Evolutionary conservation across 257 asterid genomes (phyloP).

Genomic region (Solanum arcanum): DNA sequence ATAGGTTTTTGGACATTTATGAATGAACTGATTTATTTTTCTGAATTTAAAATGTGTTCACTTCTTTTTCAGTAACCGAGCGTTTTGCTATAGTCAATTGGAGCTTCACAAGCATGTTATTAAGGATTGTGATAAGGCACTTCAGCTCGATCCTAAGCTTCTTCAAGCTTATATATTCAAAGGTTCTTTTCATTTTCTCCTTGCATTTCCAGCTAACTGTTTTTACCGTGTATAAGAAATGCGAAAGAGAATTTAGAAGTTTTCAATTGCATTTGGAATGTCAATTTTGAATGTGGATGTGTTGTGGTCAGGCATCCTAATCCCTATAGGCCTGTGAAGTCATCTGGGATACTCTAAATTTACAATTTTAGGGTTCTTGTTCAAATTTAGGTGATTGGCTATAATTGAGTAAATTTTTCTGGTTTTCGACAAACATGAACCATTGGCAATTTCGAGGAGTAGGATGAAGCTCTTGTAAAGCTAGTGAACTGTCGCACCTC

Average conservation of each 20-base stretch:
- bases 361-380: neutral
- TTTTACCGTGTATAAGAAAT: neutral
- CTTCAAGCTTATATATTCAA: slow-evolving; percentile 78
- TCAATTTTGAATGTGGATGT: neutral
- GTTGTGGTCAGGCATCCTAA: neutral
- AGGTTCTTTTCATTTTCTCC: slow-evolving; percentile 28
- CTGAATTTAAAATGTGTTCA: slow-evolving; percentile 5
- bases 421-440: neutral
- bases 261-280: neutral
- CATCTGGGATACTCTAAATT: neutral
- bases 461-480: neutral
- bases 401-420: neutral
- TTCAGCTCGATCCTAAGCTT: slow-evolving; percentile 76
- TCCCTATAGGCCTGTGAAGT: neutral
- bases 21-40: neutral
- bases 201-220: neutral
- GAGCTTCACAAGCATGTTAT: slow-evolving; percentile 91
- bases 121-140: slow-evolving; percentile 86
- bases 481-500: neutral
- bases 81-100: slow-evolving; percentile 92
- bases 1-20: slow-evolving; percentile 3
- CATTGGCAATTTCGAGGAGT: neutral
- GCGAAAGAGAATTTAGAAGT: neutral
- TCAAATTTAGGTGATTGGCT: neutral
- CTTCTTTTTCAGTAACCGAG: slow-evolving; percentile 66